Evolutionary conservation across 257 asterid genomes (phyloP), one percentile per base, ranked within the genome.

Genomic region (Misopates orontium): DNA sequence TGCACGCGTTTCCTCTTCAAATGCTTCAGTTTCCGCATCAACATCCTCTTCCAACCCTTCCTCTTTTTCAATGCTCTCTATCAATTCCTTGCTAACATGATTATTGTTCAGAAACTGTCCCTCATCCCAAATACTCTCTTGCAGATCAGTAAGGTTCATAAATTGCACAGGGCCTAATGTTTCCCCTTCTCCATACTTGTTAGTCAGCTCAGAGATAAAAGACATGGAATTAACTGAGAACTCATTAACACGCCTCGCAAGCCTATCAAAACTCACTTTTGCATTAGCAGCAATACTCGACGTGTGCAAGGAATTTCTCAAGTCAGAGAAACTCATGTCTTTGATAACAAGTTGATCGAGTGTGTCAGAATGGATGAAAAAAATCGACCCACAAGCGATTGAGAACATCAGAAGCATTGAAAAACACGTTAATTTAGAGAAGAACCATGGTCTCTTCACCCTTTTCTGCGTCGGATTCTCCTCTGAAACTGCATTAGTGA

Each of bases 71-170:
- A 67, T 45, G n/a, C 56, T 23, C 50, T 56, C 68, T 40, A 44
- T 70, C 14, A 45, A 19, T 16, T 64, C 72, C 51, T 39, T 48
- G 36, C 45, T 32, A 20, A 45, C 18, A 16, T 52, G 60, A 17
- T 39, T 48, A 55, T 51, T n/a, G n/a, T n/a, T 60, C 55, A 49
- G 55, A 40, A 76, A 58, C 48, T 54, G 12, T 7, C 40, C 77
- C 8, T 60, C 68, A 21, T 69, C 55, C 81, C 66, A 66, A 62
- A 65, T 0, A 55, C 53, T 51, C 17, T 55, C 71, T 66, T 72
- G 79, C 32, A 76, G 62, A 59, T 75, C 75, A 72, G 89, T 72
- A 58, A 88, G 75, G 82, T 90, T 88, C 69, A 71, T 42, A 68
- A 75, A 93, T 56, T 83, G 78, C 62, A 82, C 10, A 13, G 78